These are phyloP conservation scores for Boletus subcaerulescens DNA, from an alignment of 768 basidiomycete genomes.

Conservation along the genomic window DNA sequence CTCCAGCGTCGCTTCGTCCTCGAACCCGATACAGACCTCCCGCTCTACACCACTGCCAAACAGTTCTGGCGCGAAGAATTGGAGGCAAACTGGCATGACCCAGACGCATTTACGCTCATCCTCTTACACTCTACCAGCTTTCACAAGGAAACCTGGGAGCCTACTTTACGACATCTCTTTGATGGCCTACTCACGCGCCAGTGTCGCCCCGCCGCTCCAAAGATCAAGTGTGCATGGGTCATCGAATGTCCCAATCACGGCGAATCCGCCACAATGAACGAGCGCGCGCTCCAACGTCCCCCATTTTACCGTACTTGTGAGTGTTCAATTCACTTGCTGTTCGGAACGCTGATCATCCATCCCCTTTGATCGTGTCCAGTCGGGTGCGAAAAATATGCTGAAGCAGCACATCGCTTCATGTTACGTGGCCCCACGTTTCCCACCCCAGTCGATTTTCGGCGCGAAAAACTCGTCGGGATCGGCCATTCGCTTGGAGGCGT, in stretches of 20 bases:
- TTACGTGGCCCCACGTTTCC: conserved; percentile 37
- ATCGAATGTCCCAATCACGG: conserved; percentile 77
- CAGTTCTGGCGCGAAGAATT: conserved; percentile 49
- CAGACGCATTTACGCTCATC: conserved; percentile 52
- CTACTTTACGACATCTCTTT: conserved; percentile 51
- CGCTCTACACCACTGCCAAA: conserved; percentile 54
- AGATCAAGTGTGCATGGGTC: conserved; percentile 49
- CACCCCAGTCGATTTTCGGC: conserved; percentile 45
- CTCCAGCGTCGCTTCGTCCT: conserved; percentile 31
- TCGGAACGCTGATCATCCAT: not conserved
- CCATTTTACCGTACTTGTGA: conserved; percentile 48
- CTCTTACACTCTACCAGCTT: conserved; percentile 71
- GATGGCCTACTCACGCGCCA: conserved; percentile 14
- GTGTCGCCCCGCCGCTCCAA: not conserved
- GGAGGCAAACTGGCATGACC: conserved; percentile 35
- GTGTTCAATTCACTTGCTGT: conserved; percentile 11
- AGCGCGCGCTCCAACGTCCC: conserved; percentile 39
- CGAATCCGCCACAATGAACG: conserved; percentile 54
- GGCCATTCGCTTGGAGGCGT: conserved; percentile 71
- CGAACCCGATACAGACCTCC: conserved; percentile 41
- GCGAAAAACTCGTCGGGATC: conserved; percentile 55
- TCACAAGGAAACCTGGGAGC: conserved; percentile 75
- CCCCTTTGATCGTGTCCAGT: conserved; percentile 35
- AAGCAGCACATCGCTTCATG: conserved; percentile 57
- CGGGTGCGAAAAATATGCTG: conserved; percentile 62